Conservation (phyloP, 2,329 filamentous ascomycete genomes). For the Tricladium varicosporioides region DNA sequence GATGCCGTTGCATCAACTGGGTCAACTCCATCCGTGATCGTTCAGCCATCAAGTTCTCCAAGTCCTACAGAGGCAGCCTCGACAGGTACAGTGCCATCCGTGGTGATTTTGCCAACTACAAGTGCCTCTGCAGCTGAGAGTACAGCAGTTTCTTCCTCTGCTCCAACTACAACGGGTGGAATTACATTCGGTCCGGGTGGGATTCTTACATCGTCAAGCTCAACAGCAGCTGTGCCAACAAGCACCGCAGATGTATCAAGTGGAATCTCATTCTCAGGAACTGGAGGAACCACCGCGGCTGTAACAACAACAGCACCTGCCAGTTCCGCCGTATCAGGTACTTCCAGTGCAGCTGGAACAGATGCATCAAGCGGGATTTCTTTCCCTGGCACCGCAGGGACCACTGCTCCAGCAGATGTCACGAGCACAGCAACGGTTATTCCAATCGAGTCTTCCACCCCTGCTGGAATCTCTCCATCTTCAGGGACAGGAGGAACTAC, state of each 20-base stretch:
- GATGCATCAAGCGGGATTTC: too few relatives aligned
- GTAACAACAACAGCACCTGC: background rate
- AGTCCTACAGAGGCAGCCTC: background rate
- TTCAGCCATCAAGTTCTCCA: background rate
- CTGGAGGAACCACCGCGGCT: background rate
- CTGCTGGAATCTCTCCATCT: background rate
- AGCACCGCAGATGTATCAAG: constrained; percentile 11
- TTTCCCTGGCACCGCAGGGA: background rate
- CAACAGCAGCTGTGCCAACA: constrained; percentile 6
- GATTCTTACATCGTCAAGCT: constrained; percentile 23
- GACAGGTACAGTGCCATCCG: constrained; percentile 11
- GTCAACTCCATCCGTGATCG: background rate
- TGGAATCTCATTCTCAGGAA: constrained; percentile 17
- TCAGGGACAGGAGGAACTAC: background rate
- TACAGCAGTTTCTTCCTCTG: background rate
- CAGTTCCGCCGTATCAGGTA: background rate
- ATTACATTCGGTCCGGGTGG: constrained; percentile 33
- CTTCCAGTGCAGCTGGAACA: background rate
- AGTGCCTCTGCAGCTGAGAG: background rate
- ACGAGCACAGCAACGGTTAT: background rate
- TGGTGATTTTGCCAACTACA: constrained; percentile 8
- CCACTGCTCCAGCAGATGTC: constrained; percentile 3
- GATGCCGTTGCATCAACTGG: constrained; percentile 2
- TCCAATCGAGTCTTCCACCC: background rate
- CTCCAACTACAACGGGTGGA: constrained; percentile 19